Evolutionary conservation across 2,329 filamentous ascomycete genomes (phyloP).

Genomic region (Colletotrichum tamarilloi): DNA sequence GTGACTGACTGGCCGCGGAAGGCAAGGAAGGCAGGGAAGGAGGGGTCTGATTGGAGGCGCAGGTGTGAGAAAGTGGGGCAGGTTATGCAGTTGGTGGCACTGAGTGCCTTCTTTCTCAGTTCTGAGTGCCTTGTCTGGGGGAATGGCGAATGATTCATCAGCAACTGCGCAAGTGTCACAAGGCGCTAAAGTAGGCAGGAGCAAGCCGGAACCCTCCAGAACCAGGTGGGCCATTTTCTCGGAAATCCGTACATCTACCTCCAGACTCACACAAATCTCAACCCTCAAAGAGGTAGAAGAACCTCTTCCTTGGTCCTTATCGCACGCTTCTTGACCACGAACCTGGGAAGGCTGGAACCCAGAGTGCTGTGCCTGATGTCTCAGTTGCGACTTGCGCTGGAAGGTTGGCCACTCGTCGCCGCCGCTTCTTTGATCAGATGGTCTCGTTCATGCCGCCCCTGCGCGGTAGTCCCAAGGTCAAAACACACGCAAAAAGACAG

Average conservation of each 20-base stretch:
- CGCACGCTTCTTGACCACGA: constrained; percentile 6
- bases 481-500: neutral
- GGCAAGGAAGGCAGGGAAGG: constrained; percentile 34
- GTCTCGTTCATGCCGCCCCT: constrained; percentile 27
- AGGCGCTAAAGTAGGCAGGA: constrained; percentile 30
- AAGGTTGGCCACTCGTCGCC: constrained; percentile 28
- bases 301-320: constrained; percentile 16
- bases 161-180: constrained; percentile 40
- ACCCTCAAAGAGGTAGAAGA: neutral
- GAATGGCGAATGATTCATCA: constrained; percentile 50
- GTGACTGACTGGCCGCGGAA: constrained; percentile 28
- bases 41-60: constrained; percentile 19
- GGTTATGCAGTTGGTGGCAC: constrained; percentile 37
- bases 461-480: neutral
- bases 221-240: constrained; percentile 36
- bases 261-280: fast-evolving
- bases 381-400: constrained; percentile 32
- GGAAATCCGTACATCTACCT: neutral
- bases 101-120: too few species aligned
- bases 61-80: constrained; percentile 40
- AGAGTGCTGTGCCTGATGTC: constrained; percentile 30
- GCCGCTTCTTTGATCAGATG: constrained; percentile 36
- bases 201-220: constrained; percentile 52
- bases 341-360: constrained; percentile 32
- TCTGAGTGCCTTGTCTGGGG: constrained; percentile 32